These are phyloP conservation scores for Rubroboletus pulcherrimus DNA, from an alignment of 768 basidiomycete species.

Conservation along the genomic window DNA sequence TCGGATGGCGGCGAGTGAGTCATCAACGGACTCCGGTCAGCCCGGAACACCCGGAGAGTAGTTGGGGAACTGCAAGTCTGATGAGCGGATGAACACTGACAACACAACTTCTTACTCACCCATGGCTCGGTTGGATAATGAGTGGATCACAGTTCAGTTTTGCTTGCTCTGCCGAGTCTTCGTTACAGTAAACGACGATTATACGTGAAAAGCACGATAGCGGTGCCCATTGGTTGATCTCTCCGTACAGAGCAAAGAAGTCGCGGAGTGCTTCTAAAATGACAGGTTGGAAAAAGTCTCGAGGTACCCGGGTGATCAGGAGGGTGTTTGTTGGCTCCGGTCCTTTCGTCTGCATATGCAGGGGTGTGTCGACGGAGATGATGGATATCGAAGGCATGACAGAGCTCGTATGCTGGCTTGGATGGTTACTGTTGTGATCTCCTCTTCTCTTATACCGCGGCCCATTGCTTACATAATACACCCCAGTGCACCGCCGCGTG, in stretches of 20 bases:
- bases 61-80: conserved; percentile 41
- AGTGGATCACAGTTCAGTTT: conserved; percentile 66
- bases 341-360: not conserved
- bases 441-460: conserved; percentile 9
- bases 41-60: conserved; percentile 66
- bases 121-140: conserved; percentile 47
- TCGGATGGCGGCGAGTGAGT: conserved; percentile 30
- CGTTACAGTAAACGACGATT: conserved; percentile 70
- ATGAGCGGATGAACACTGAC: conserved; percentile 6
- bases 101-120: conserved; percentile 39
- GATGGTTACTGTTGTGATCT: not conserved
- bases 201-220: conserved; percentile 77
- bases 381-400: conserved; percentile 30
- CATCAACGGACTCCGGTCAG: conserved; percentile 63
- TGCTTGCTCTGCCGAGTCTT: conserved; percentile 62
- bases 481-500: conserved; percentile 1
- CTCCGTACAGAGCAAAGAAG: conserved; percentile 76
- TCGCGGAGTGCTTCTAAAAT: conserved; percentile 61
- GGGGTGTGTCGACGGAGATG: conserved; percentile 13
- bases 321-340: conserved; percentile 70
- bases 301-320: conserved; percentile 74
- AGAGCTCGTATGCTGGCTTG: not conserved
- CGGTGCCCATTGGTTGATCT: conserved; percentile 89
- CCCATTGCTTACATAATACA: conserved; percentile 19
- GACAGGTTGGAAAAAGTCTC: conserved; percentile 68